A percentile compares a stretch with the other conserved stretches of the same genome.
Conservation (phyloP, 371 early-diverging fungal genomes). For the Chytridiales sp. region DNA sequence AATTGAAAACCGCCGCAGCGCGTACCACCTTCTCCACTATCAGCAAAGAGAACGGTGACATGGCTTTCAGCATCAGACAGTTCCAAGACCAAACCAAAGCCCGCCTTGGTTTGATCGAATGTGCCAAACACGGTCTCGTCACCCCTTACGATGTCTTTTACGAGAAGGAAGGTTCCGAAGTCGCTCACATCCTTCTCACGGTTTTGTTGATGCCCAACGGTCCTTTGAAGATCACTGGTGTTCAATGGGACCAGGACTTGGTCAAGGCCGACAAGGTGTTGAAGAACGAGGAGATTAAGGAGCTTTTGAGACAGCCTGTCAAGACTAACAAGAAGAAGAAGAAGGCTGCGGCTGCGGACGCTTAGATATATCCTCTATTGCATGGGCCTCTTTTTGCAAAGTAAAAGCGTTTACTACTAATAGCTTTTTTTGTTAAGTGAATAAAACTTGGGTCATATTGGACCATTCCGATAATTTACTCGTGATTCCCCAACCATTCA, state of each 20-base stretch:
- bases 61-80: constrained; percentile 71
- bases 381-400: no score
- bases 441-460: no score
- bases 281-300: constrained; percentile 39
- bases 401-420: no score
- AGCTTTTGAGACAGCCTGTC: constrained; percentile 42
- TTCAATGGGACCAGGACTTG: constrained; percentile 37
- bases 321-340: constrained; percentile 22
- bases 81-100: constrained; percentile 75
- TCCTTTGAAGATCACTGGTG: constrained; percentile 43
- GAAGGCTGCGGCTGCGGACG: constrained; percentile 7
- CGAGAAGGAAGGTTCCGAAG: constrained; percentile 71
- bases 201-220: constrained; percentile 74
- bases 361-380: neutral
- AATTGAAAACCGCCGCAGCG: constrained; percentile 84
- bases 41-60: constrained; percentile 68
- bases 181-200: constrained; percentile 88
- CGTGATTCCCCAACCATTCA: constrained; percentile 16
- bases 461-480: no score
- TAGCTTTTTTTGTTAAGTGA: no score
- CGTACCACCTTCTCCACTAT: constrained; percentile 73
- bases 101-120: constrained; percentile 85
- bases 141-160: constrained; percentile 73
- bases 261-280: constrained; percentile 43
- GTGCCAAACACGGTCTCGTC: constrained; percentile 70